These are phyloP conservation scores for Sextonia rubra DNA, from an alignment of 164 flowering plant species.

Conservation along the genomic window DNA sequence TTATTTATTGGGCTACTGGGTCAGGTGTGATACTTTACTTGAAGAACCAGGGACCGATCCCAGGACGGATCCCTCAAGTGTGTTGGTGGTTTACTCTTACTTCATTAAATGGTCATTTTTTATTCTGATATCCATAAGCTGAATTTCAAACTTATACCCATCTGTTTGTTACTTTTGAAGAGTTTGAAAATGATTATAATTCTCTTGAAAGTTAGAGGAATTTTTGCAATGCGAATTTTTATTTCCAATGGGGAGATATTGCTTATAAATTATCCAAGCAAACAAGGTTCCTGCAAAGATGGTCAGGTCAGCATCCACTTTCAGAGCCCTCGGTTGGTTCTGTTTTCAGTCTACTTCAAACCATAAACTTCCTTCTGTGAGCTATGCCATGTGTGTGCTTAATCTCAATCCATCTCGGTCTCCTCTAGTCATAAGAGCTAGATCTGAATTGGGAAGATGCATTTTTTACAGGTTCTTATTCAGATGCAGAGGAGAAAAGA, in stretches of 20 bases:
- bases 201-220: conserved; percentile 13
- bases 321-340: conserved; percentile 28
- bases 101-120: conserved; percentile 1
- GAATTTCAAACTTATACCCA: not conserved
- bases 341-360: conserved; percentile 21
- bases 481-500: no score
- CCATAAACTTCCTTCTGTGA: no score
- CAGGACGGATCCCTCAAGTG: no score
- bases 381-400: no score
- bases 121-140: not conserved
- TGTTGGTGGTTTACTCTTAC: not conserved
- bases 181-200: conserved; percentile 31
- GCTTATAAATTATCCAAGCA: conserved; percentile 18
- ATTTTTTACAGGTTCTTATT: no score
- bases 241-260: conserved; percentile 10
- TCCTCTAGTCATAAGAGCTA: no score
- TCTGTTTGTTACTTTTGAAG: conserved; percentile 27
- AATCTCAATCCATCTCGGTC: no score
- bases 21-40: no score
- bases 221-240: conserved; percentile 7
- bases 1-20: no score
- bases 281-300: conserved; percentile 12
- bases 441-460: no score
- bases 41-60: no score
- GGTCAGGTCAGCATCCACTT: conserved; percentile 33